Evolutionary conservation across 768 basidiomycete genomes (phyloP).

Genomic region (Lentinula raphanica): DNA sequence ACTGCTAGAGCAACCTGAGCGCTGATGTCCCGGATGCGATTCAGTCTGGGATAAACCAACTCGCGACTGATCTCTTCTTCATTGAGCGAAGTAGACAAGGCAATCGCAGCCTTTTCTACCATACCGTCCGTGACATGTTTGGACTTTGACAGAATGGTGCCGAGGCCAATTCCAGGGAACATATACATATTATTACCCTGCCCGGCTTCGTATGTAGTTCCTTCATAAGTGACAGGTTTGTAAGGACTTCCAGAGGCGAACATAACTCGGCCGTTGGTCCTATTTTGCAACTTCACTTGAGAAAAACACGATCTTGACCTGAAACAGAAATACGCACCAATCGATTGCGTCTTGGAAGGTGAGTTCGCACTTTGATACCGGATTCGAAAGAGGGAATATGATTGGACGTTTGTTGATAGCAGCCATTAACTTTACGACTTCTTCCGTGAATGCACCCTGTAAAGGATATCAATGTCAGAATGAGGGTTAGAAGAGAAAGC

Average conservation of each 20-base stretch:
- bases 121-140: conserved; percentile 60
- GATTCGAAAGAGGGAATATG: conserved; percentile 80
- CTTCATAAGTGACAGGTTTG: conserved; percentile 41
- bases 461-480: not conserved
- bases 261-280: conserved; percentile 62
- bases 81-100: conserved; percentile 53
- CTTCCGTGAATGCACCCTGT: conserved; percentile 55
- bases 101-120: conserved; percentile 62
- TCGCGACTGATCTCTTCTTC: conserved; percentile 48
- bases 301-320: not conserved
- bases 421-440: conserved; percentile 60
- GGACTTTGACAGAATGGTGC: conserved; percentile 53
- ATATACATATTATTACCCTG: conserved; percentile 84
- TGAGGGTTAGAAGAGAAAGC: not conserved
- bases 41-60: conserved; percentile 65
- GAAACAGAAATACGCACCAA: conserved; percentile 32
- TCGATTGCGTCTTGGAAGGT: conserved; percentile 56
- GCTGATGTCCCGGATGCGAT: conserved; percentile 62
- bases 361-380: conserved; percentile 54
- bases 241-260: conserved; percentile 77
- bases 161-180: conserved; percentile 59
- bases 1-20: conserved; percentile 58
- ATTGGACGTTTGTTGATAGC: conserved; percentile 64
- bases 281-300: conserved; percentile 14
- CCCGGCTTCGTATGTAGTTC: conserved; percentile 51